Conservation (phyloP, 192 early-diverging fungal species). For the Entomortierella lignicola region DNA sequence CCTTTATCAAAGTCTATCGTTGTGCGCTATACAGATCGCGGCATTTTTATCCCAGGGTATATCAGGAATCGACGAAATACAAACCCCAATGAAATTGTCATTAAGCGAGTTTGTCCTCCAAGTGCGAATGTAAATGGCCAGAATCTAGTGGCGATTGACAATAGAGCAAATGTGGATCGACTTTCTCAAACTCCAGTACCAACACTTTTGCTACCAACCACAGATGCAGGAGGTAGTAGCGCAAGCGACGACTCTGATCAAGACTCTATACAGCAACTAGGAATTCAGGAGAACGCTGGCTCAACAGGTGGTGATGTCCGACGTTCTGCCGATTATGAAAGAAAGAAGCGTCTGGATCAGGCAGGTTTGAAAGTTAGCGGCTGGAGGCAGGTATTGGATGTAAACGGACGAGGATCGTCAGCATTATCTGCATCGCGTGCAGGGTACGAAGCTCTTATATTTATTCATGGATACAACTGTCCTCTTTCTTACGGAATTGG, state of each 20-base stretch:
- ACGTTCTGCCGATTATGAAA: constrained; percentile 5
- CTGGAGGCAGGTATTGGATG: constrained; percentile 33
- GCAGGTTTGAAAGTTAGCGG: constrained; percentile 32
- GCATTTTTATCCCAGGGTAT: constrained; percentile 50
- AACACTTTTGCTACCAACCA: constrained; percentile 2
- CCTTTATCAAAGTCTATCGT: constrained; percentile 52
- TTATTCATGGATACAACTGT: constrained; percentile 57
- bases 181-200: neutral
- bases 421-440: constrained; percentile 23
- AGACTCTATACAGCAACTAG: neutral
- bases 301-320: neutral
- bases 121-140: constrained; percentile 20
- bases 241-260: constrained; percentile 20
- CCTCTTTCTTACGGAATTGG: constrained; percentile 49
- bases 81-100: constrained; percentile 24
- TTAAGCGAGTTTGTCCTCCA: constrained; percentile 25
- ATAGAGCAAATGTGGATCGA: neutral
- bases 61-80: constrained; percentile 21
- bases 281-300: neutral
- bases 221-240: neutral
- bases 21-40: constrained; percentile 43
- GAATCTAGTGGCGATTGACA: neutral
- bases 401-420: constrained; percentile 8
- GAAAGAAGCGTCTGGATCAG: constrained; percentile 24
- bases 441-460: constrained; percentile 51